Evolutionary conservation across 306 rosid species (phyloP), one percentile per base, ranked within the genome.

Genomic region (Rubus parviflorus): DNA sequence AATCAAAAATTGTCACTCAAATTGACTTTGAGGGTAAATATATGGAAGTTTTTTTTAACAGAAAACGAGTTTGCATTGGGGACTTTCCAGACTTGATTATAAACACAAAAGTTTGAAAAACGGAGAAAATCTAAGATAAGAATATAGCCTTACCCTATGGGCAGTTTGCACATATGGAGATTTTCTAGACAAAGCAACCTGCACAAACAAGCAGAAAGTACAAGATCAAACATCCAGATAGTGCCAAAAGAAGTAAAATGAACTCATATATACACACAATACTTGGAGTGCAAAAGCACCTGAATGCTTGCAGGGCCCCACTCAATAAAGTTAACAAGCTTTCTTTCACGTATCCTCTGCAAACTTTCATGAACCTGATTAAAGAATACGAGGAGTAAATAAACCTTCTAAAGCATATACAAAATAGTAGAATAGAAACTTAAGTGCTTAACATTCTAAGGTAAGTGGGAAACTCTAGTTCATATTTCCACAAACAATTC

Each of bases 251-350:
- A 76, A 73, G 62, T 37, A 40, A 43, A 10, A 78, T 74, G 61
- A 61, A 58, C 60, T 77, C 57, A 72, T 40, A 45, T 61, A 45
- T 61, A 73, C 74, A 81, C 25, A 77, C 75, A 63, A 64, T 70
- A 22, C 72, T 35, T 37, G 63, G 76, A 75, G 73, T 49, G 70
- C 43, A 69, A 65, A 71, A 74, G 81, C 37, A 95, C 99, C 96
- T 95, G 99, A 79, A 95, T 95, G 80, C 99, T 95, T 49, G 99
- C 99, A 72, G 99, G 99, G 62, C 99, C 99, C 99, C 99, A 95
- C 79, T 95, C 97, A 76, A 95, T 92, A 80, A 95, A 95, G 89
- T 95, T 95, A 71, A 95, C 97, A 35, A 92, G 93, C 88, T 95
- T 95, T 81, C 99, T 89, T 89, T 95, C 98, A 60, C 98, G 97